Percentiles rank a stretch among this genome's conserved stretches.
phyloP scores from a whole-genome alignment of 1,139 yeast genomes.

The Blastobotrys raffinosifermentans region DNA sequence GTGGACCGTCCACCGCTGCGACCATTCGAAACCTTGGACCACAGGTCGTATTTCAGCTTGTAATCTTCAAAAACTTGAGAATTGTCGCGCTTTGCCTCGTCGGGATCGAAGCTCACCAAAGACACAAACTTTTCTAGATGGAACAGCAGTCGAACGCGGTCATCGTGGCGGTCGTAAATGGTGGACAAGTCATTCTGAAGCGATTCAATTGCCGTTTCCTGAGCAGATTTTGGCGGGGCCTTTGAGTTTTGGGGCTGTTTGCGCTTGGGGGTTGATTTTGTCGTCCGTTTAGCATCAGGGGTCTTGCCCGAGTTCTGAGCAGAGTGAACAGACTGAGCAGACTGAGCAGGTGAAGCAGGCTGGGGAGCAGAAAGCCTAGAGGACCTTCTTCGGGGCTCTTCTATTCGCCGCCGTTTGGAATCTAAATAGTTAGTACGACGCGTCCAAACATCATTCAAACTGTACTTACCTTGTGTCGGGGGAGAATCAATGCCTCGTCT shows the following conservation, averaged over 20 bases:
- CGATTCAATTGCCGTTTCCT: conserved; percentile 8
- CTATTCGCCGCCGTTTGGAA: conserved; percentile 14
- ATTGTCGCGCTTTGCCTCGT: conserved; percentile 41
- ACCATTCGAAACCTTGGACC: conserved; percentile 32
- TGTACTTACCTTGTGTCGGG: conserved; percentile 2
- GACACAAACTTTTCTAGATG: conserved; percentile 57
- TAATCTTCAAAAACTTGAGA: conserved; percentile 35
- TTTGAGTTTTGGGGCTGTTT: too few species aligned
- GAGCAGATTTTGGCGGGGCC: too few species aligned
- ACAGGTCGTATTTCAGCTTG: conserved; percentile 31
- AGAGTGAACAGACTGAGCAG: too few species aligned
- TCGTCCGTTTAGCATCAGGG: too few species aligned
- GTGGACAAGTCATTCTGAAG: conserved; percentile 21
- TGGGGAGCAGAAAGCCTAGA: too few species aligned
- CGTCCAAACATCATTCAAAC: too few species aligned
- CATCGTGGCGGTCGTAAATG: conserved; percentile 43
- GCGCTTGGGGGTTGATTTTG: too few species aligned
- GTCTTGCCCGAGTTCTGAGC: too few species aligned
- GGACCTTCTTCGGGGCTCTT: neutral
- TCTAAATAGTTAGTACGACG: conserved; percentile 8
- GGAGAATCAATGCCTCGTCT: neutral
- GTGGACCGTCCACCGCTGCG: conserved; percentile 26
- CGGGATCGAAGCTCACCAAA: conserved; percentile 55
- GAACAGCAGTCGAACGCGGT: conserved; percentile 44
- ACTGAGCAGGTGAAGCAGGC: too few species aligned